Percentiles rank a stretch among this genome's conserved stretches.
phyloP scores from a whole-genome alignment of 1,139 yeast species.

The Sugiyamaella paludigena region DNA sequence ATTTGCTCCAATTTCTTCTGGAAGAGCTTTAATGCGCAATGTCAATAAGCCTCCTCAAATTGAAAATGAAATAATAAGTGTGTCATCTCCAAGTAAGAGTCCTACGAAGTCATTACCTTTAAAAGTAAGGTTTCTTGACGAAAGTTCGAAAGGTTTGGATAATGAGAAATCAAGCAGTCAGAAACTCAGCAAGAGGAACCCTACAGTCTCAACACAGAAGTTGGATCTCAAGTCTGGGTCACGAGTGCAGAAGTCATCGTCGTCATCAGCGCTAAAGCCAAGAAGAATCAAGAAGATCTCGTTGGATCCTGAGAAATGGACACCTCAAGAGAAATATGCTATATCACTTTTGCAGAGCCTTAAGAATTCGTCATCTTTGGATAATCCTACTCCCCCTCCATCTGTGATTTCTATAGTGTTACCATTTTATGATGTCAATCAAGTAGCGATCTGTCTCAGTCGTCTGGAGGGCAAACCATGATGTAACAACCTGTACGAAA shows the following conservation, averaged over 20 bases:
- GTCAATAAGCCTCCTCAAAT: not conserved
- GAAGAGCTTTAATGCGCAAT: not conserved
- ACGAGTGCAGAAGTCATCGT: too few species aligned
- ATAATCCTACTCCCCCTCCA: not conserved
- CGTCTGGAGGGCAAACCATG: not conserved
- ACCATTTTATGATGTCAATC: slow-evolving; percentile 16
- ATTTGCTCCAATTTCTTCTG: not conserved
- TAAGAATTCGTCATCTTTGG: slow-evolving; percentile 1
- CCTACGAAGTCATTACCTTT: too few species aligned
- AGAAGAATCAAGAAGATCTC: not conserved
- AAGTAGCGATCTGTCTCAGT: slow-evolving; percentile 1
- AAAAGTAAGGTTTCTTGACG: too few species aligned
- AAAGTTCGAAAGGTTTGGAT: too few species aligned
- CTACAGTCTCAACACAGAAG: too few species aligned
- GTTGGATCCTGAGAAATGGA: slow-evolving; percentile 4
- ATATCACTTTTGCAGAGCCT: slow-evolving; percentile 5
- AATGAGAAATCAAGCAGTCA: too few species aligned
- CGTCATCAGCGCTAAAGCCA: too few species aligned
- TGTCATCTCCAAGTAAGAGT: not conserved
- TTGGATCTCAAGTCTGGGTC: too few species aligned
- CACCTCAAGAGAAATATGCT: slow-evolving; percentile 10
- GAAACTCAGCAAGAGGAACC: too few species aligned
- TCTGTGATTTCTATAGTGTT: slow-evolving; percentile 13
- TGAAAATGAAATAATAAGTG: not conserved
- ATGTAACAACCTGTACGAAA: not conserved